phyloP scores from a whole-genome alignment of 805 yeast species.

The Saturnispora mendoncae region DNA sequence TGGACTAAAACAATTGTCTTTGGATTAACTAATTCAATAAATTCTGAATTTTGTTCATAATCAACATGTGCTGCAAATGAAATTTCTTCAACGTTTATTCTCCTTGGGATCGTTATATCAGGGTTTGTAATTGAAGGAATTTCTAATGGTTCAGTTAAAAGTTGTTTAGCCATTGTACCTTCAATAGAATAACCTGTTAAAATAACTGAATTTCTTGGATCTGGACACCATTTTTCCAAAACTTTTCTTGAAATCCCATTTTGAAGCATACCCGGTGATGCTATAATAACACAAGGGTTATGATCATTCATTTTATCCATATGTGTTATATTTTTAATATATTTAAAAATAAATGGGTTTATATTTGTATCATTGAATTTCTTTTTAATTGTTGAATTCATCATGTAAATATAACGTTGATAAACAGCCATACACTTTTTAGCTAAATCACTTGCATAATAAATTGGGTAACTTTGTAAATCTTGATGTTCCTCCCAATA shows the following conservation, averaged over 20 bases:
- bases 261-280: conserved; percentile 98
- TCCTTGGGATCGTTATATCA: conserved; percentile 76
- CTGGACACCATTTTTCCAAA: conserved; percentile 96
- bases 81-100: conserved; percentile 82
- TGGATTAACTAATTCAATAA: conserved; percentile 83
- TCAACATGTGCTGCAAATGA: conserved; percentile 99
- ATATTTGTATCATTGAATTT: conserved; percentile 68
- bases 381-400: conserved; percentile 84
- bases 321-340: conserved; percentile 68
- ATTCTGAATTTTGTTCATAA: conserved; percentile 83
- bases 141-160: conserved; percentile 83
- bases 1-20: conserved; percentile 84
- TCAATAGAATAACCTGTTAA: conserved; percentile 97
- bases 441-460: conserved; percentile 88
- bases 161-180: conserved; percentile 92
- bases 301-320: conserved; percentile 83
- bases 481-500: conserved; percentile 86
- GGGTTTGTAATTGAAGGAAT: conserved; percentile 79
- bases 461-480: conserved; percentile 71
- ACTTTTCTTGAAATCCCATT: conserved; percentile 89
- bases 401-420: conserved; percentile 93
- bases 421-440: conserved; percentile 95
- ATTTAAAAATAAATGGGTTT: conserved; percentile 87
- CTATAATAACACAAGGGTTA: conserved; percentile 93
- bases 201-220: conserved; percentile 77